Evolutionary conservation across 1,284 basidiomycete species (phyloP), one percentile per base, ranked within the genome.

Genomic region (Cutaneotrichosporon sp.): DNA sequence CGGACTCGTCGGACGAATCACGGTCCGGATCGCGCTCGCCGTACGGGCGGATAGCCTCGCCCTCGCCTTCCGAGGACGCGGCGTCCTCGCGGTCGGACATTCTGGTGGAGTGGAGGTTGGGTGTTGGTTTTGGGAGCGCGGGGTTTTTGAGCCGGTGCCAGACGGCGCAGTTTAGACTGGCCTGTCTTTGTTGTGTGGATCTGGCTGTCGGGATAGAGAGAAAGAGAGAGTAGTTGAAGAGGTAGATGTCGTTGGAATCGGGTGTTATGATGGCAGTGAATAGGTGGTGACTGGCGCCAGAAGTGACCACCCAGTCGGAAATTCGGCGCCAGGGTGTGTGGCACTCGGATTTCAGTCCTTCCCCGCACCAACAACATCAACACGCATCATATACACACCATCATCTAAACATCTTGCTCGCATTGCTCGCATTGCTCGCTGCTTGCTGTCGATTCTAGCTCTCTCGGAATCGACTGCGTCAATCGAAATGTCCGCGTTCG

Each of bases 1-100:
- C 77, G 38, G 76, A 77, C 64, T 82, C 80, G 56, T 81, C 81
- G 10, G 80, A 81, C 3, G 80, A 81, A 56, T 82, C 81, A 58
- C 72, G 72, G 50, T 69, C 67, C 40, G 62, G 64, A 50, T 68
- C 55, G 21, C 70, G 71, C 8, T 80, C 78, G 46, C 79, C 79
- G 51, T 74, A 74, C 8, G 78, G 78, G 47, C 78, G 75, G 52
- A 82, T 74, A 46, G 70, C 78, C 26, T 82, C 81, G 31, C 81
- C 81, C 63, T 76, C 75, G 31, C 79, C 80, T 66, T 81, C 81
- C n/a, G 74, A 74, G 10, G 77, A 76, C 16, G 72, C 70, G 30
- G 70, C 63, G 18, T 65, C 65, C 36, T 67, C 73, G 13, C 72
- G 67, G 58, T 72, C 73, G 8, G 77, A 76, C 77, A 79, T 79